Evolutionary conservation across 179 eudicot genomes (phyloP).

Genomic region (Vitellaria paradoxa): DNA sequence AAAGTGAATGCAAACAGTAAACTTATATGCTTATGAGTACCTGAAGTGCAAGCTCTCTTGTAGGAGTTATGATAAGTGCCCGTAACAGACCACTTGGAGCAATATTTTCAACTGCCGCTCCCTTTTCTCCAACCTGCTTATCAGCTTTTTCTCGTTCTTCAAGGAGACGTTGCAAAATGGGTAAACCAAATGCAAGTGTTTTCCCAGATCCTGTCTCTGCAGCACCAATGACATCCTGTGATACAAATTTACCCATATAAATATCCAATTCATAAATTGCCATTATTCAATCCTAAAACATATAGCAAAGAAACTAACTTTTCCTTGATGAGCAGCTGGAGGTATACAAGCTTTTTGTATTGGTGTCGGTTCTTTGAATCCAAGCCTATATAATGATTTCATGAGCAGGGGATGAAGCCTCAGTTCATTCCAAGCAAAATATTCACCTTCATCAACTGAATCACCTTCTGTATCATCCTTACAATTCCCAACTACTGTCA

Average conservation of each 20-base stretch:
- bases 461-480: constrained; percentile 41
- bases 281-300: not conserved
- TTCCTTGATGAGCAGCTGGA: constrained; percentile 97
- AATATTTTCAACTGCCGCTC: constrained; percentile 45
- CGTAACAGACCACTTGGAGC: constrained; percentile 62
- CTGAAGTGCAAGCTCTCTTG: constrained; percentile 98
- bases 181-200: constrained; percentile 97
- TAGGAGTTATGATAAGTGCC: constrained; percentile 86
- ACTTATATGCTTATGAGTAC: constrained; percentile 25
- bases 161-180: constrained; percentile 90
- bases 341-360: constrained; percentile 94
- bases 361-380: constrained; percentile 91
- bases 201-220: constrained; percentile 99
- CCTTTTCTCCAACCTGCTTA: constrained; percentile 41
- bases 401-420: constrained; percentile 86
- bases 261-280: constrained; percentile 3
- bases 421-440: constrained; percentile 82
- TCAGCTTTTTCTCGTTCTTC: constrained; percentile 84
- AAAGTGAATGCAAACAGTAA: constrained; percentile 3
- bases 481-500: constrained; percentile 26
- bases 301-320: constrained; percentile 45
- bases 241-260: constrained; percentile 13
- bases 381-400: constrained; percentile 75
- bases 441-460: constrained; percentile 59
- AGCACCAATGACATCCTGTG: constrained; percentile 95